A percentile compares a stretch with the other conserved stretches of the same genome.
Evolutionary conservation across 768 basidiomycete genomes (phyloP).

Genomic region (Tricholoma sp.): DNA sequence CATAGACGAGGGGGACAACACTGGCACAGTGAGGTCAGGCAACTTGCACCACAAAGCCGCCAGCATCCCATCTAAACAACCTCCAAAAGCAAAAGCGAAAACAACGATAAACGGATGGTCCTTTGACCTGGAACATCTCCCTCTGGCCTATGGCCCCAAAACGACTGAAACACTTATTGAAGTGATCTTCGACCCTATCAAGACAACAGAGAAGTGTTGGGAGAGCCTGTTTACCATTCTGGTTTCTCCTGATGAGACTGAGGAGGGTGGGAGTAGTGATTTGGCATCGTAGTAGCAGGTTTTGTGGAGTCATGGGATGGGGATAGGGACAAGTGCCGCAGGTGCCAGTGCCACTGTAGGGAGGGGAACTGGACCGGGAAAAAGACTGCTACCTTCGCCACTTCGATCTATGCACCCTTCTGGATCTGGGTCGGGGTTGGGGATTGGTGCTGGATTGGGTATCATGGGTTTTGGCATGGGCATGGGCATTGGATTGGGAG

Average conservation of each 20-base stretch:
- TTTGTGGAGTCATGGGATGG: neutral
- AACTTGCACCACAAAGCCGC: conserved; percentile 1
- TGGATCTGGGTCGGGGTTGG: conserved; percentile 10
- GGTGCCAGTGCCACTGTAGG: too few species aligned
- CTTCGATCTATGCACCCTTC: too few species aligned
- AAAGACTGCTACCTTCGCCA: too few species aligned
- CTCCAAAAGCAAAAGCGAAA: neutral
- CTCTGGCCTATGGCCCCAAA: conserved; percentile 50
- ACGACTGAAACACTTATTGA: conserved; percentile 75
- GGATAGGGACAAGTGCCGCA: neutral
- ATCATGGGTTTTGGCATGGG: conserved; percentile 23
- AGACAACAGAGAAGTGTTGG: conserved; percentile 32
- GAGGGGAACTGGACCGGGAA: too few species aligned
- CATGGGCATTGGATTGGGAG: too few species aligned
- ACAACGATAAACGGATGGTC: conserved; percentile 3
- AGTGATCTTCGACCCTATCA: conserved; percentile 70
- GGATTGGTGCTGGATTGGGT: conserved; percentile 16
- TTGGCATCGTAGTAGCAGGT: too few species aligned
- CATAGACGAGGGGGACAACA: too few species aligned
- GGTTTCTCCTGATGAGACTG: conserved; percentile 19
- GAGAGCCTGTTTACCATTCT: conserved; percentile 41
- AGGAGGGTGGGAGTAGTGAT: neutral
- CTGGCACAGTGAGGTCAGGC: too few species aligned
- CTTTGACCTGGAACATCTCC: conserved; percentile 40
- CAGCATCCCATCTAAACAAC: conserved; percentile 3